Evolutionary conservation across 23 red algal species (phyloP).

Genomic region (Gracilariopsis chorda): DNA sequence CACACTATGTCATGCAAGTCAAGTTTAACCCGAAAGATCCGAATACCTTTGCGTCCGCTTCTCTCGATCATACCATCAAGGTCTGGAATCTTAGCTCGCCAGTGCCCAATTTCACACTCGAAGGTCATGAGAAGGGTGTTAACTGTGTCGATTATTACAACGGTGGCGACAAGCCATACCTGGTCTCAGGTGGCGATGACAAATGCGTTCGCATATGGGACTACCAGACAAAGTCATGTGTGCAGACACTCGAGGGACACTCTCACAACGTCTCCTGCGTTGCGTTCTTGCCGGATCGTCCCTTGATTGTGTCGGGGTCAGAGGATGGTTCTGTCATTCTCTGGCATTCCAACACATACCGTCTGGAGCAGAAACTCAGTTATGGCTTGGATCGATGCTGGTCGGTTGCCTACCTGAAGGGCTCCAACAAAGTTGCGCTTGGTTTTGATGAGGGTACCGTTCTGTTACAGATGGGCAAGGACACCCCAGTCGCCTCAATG

Average conservation of each 20-base stretch:
- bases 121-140: slow-evolving; percentile 98
- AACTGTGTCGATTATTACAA: slow-evolving; percentile 98
- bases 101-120: slow-evolving; percentile 93
- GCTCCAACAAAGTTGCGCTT: slow-evolving; percentile 84
- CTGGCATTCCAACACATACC: slow-evolving; percentile 95
- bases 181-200: slow-evolving; percentile 90
- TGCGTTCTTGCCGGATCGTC: slow-evolving; percentile 85
- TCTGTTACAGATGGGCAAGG: slow-evolving; percentile 85
- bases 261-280: slow-evolving; percentile 92
- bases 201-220: slow-evolving; percentile 91
- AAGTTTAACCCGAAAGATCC: slow-evolving; percentile 99
- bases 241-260: slow-evolving; percentile 82
- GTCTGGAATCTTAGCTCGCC: slow-evolving; percentile 93
- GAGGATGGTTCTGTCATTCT: slow-evolving; percentile 86
- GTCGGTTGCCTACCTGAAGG: slow-evolving; percentile 82
- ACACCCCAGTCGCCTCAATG: slow-evolving; percentile 91
- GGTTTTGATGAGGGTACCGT: slow-evolving; percentile 96
- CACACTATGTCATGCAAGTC: slow-evolving; percentile 99
- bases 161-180: slow-evolving; percentile 91
- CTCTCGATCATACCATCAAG: slow-evolving; percentile 94
- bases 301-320: slow-evolving; percentile 84
- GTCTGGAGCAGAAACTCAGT: slow-evolving; percentile 81
- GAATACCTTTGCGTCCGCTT: slow-evolving; percentile 96
- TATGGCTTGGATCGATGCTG: slow-evolving; percentile 94
- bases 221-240: slow-evolving; percentile 92